Base-by-base conservation (phyloP, 106 monocot genomes). In the Allium fistulosum region DNA sequence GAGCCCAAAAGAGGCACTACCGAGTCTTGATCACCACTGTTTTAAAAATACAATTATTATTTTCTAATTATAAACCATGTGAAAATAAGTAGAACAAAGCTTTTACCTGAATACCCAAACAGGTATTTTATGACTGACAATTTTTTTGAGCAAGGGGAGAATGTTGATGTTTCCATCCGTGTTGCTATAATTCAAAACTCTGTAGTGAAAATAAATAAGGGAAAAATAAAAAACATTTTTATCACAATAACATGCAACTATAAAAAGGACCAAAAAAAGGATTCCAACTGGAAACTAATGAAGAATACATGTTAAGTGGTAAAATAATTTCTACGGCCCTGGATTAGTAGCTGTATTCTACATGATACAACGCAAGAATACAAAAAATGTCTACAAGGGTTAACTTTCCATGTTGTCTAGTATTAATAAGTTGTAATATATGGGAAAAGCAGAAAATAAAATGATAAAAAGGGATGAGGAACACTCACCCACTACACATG, bases 11-110 rank as follows among this genome's bases (percentile, higher is more conserved):
- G 76, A 11, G 96, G 88, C 27, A 97, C 88, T 2, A 92, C 91
- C 8, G 96, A 97, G 60, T 97, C 96, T 87, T 97, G 96, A 63
- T 97, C 96, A 7, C 96, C 96, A 73, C 96, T 97, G 88, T 16
- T 63, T 58, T 50, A 18, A 10, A 37, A 37, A 2, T 37, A 37
- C 37, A 37, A 37, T 5, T 37, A 37, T 37, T 37, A 37, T 37
- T 37, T 37, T 37, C 5, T 37, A 37, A 4, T 37, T 2, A 37
- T 37, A 4, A 37, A 37, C 37, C 37, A 37, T 37, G 37, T 37
- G 37, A 37, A 37, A 37, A 37, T 37, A 37, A 37, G 37, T 37
- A 37, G 5, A 37, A 37, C 37, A 37, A 22, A 53, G 27, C 58
- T 6, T 68, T 81, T 66, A 83, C 92, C 92, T 92, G 80, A 87